Evolutionary conservation across 2,329 filamentous ascomycete genomes (phyloP).

Genomic region (Cercospora janseana): DNA sequence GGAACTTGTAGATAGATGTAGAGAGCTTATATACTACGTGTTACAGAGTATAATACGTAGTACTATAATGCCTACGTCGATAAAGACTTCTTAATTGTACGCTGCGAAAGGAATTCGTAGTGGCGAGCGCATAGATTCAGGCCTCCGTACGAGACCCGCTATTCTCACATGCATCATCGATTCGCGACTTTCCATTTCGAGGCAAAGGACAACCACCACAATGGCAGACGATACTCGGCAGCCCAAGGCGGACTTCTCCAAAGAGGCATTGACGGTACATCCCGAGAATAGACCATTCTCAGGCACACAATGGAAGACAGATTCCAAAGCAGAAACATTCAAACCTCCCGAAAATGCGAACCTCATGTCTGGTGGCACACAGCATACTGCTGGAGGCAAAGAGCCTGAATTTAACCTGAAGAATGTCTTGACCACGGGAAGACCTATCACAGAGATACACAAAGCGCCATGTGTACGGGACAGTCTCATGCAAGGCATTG

Average conservation of each 20-base stretch:
- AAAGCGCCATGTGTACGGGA: constrained; percentile 81
- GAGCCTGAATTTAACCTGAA: constrained; percentile 52
- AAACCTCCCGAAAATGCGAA: constrained; percentile 51
- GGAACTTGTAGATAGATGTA: too few species aligned
- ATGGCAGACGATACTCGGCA: constrained; percentile 51
- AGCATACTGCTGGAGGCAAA: constrained; percentile 62
- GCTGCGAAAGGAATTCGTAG: too few species aligned
- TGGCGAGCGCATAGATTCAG: too few species aligned
- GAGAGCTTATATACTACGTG: too few species aligned
- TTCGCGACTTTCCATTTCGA: neutral
- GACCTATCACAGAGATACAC: constrained; percentile 71
- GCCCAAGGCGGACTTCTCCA: constrained; percentile 29
- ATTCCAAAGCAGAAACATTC: constrained; percentile 27
- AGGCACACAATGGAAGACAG: constrained; percentile 37
- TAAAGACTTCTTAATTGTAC: too few species aligned
- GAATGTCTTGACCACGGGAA: constrained; percentile 63
- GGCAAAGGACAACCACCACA: constrained; percentile 7
- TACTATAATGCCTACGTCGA: too few species aligned
- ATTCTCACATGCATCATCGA: constrained; percentile 17
- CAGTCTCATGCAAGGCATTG: constrained; percentile 79
- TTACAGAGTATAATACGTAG: too few species aligned
- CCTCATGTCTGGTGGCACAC: constrained; percentile 55
- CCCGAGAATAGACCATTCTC: constrained; percentile 37
- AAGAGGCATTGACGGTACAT: constrained; percentile 34
- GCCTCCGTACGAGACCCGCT: neutral